Conservation (phyloP, 2,329 filamentous ascomycete species). For the Plenodomus biglobosus region DNA sequence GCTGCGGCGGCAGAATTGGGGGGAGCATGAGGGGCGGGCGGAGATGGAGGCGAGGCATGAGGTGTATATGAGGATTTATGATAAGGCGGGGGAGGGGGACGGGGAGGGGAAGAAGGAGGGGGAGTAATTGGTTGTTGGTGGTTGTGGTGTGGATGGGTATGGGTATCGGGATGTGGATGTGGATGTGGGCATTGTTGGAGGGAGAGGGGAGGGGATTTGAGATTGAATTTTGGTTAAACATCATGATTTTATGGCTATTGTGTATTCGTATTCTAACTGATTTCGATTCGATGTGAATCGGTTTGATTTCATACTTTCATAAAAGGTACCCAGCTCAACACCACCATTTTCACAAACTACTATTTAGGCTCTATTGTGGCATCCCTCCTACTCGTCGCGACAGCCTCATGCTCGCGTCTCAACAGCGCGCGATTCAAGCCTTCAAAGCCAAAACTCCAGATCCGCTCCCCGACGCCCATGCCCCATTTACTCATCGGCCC, state of each 20-base stretch:
- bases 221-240: no score
- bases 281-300: no score
- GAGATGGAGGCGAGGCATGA: neutral
- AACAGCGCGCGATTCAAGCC: constrained; percentile 29
- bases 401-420: constrained; percentile 30
- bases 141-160: no score
- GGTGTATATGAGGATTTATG: neutral
- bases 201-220: no score
- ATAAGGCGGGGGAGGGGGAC: neutral
- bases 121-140: neutral
- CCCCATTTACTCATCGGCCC: constrained; percentile 31
- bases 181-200: no score
- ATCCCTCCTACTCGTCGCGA: neutral
- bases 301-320: no score
- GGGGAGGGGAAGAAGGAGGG: no score
- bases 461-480: constrained; percentile 38
- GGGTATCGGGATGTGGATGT: no score
- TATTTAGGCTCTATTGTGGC: no score
- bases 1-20: neutral
- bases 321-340: neutral
- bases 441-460: constrained; percentile 48
- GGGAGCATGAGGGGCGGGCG: no score
- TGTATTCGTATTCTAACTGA: no score
- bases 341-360: neutral
- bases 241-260: no score